Percentiles rank a stretch among this genome's conserved stretches.
phyloP scores from a whole-genome alignment of 2,329 filamentous ascomycete species.

The Emergomyces orientalis region DNA sequence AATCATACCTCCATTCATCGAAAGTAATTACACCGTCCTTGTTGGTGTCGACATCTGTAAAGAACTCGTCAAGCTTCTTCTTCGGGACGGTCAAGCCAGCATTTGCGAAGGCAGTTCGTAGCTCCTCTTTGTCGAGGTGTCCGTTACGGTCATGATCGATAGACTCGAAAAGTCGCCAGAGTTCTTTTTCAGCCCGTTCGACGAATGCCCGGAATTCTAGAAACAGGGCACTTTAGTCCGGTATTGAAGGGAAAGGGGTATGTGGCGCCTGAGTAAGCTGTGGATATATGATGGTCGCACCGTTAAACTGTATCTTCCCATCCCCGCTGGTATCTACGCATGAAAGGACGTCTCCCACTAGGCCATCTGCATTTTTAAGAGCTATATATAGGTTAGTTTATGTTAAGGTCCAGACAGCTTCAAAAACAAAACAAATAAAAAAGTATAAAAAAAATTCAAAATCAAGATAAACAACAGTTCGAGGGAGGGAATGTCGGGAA shows the following conservation, averaged over 20 bases:
- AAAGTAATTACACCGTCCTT: conserved; percentile 80
- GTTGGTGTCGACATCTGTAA: conserved; percentile 80
- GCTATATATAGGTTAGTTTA: conserved; percentile 36
- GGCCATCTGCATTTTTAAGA: conserved; percentile 81
- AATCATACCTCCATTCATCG: conserved; percentile 89
- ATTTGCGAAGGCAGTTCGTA: conserved; percentile 65
- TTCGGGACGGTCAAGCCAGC: conserved; percentile 71
- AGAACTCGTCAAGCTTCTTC: conserved; percentile 73
- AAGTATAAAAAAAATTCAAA: background rate
- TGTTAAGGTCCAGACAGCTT: background rate
- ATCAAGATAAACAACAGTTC: conserved; percentile 17
- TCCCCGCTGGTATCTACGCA: conserved; percentile 80
- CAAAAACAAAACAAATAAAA: background rate
- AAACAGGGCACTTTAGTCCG: background rate
- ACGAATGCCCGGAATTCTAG: conserved; percentile 86
- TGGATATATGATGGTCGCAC: conserved; percentile 41
- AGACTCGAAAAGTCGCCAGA: conserved; percentile 69
- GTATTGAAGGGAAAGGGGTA: background rate
- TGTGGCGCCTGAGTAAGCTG: conserved; percentile 12
- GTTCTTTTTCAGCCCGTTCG: conserved; percentile 72
- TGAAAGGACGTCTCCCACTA: conserved; percentile 70
- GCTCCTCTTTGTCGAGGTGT: conserved; percentile 75
- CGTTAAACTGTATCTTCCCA: conserved; percentile 82
- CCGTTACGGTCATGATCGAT: conserved; percentile 84
- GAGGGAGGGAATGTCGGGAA: conserved; percentile 14